A percentile compares a stretch with the other conserved stretches of the same genome.
Conservation (phyloP, 225 moss, liverwort and hornwort species). For the Neckera pumila region DNA sequence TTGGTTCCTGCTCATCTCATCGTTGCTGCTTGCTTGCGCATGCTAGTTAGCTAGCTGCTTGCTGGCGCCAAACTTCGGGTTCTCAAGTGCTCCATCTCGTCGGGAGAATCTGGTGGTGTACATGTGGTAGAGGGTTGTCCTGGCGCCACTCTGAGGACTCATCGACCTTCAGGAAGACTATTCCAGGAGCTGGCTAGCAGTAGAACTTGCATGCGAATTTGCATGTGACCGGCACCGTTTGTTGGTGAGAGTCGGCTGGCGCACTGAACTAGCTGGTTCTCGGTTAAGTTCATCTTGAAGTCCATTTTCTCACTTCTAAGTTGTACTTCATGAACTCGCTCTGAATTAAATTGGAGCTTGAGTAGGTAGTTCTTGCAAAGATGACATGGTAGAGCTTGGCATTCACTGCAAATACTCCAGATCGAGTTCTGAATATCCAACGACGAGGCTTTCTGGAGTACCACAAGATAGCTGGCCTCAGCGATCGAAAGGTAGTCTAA, state of each 20-base stretch:
- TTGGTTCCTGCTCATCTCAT: background rate
- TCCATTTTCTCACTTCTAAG: too few relatives aligned
- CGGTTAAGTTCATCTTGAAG: background rate
- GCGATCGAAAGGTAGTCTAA: background rate
- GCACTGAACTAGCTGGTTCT: background rate
- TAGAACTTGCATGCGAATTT: background rate
- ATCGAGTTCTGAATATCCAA: background rate
- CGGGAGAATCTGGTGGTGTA: background rate
- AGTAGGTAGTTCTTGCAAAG: background rate
- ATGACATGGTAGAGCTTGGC: background rate
- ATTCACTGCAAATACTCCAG: background rate
- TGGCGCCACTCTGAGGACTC: background rate
- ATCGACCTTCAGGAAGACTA: background rate
- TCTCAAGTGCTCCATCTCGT: background rate
- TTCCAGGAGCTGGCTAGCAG: background rate
- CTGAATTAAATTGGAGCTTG: background rate
- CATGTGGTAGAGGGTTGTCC: background rate
- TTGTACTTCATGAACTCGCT: background rate
- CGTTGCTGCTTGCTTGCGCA: background rate
- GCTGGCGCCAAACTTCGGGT: background rate
- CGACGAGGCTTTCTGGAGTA: background rate
- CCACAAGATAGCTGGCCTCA: background rate
- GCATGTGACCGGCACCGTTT: background rate
- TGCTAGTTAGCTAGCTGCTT: background rate
- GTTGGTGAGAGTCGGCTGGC: background rate